These are phyloP conservation scores for Acanthamoeba triangularis DNA, from an alignment of 208 protist species.

Conservation along the genomic window DNA sequence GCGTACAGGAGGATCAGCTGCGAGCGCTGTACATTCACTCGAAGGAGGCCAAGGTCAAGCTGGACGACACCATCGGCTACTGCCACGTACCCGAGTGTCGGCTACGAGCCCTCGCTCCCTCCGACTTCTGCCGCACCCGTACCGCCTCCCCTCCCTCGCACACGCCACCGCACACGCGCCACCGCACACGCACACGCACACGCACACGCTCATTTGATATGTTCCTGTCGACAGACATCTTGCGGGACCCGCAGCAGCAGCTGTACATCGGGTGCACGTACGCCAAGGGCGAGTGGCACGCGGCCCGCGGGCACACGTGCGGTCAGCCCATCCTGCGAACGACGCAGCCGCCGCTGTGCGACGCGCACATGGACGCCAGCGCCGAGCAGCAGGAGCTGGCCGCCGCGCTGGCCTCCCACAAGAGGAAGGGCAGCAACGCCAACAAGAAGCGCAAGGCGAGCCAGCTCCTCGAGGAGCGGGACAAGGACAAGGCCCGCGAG, in stretches of 20 bases:
- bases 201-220: too few relatives aligned
- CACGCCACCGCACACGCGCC: background rate
- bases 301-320: background rate
- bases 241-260: conserved; percentile 70
- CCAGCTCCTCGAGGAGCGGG: background rate
- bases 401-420: too few relatives aligned
- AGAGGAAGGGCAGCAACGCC: background rate
- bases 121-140: background rate
- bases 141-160: background rate
- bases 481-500: conserved; percentile 3
- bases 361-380: conserved; percentile 19
- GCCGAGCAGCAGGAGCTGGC: background rate
- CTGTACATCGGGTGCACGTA: conserved; percentile 51
- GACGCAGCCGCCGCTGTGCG: conserved; percentile 36
- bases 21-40: conserved; percentile 23
- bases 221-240: background rate
- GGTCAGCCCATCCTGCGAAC: conserved; percentile 10
- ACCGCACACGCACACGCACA: background rate
- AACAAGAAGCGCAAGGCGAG: conserved; percentile 61
- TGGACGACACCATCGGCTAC: background rate
- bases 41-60: conserved; percentile 43
- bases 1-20: conserved; percentile 28
- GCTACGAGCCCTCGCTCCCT: background rate
- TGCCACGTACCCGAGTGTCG: background rate
- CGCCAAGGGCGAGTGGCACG: background rate